phyloP scores from a whole-genome alignment of 306 rosid species.

The peach (Prunus persica) region Prunus_persica_NCBIv2 NC_034012.1:7059501-7060000 shows the following conservation, averaged over 20 bases:
- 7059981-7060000: conserved; percentile 11
- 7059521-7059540: background rate
- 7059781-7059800: background rate
- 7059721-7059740: too few relatives aligned
- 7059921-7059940: conserved; percentile 43
- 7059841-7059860: conserved; percentile 80
- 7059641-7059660: background rate
- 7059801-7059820: conserved; percentile 63
- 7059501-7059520: background rate
- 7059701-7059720: background rate
- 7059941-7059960: conserved; percentile 14
- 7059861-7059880: conserved; percentile 43
- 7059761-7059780: background rate
- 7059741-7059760: too few relatives aligned
- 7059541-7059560: background rate
- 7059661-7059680: background rate
- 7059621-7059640: background rate
- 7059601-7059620: background rate
- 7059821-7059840: conserved; percentile 87
- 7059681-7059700: background rate
- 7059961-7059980: conserved; percentile 5
- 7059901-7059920: conserved; percentile 7
- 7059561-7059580: background rate
- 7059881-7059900: conserved; percentile 1
- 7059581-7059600: background rate